These are phyloP conservation scores for Anthracocystis panici-leucophaei DNA, from an alignment of 1,284 basidiomycete species.

Conservation along the genomic window DNA sequence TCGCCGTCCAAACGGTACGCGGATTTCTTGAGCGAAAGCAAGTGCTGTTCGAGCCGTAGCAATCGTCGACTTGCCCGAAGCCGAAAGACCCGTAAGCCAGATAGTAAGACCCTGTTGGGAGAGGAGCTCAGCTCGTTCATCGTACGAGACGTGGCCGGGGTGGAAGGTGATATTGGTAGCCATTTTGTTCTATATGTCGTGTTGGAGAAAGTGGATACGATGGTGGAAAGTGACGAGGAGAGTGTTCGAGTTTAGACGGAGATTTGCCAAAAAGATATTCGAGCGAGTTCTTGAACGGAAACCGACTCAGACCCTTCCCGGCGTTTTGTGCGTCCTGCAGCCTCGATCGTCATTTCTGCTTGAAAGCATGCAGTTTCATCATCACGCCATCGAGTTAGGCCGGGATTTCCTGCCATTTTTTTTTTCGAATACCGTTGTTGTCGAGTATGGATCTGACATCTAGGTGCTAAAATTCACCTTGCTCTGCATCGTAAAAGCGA, in stretches of 20 bases:
- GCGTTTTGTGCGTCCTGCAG: slow-evolving; percentile 27
- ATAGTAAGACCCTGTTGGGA: slow-evolving; percentile 52
- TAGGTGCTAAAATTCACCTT: neutral
- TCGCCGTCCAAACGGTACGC: slow-evolving; percentile 95
- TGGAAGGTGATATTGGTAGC: slow-evolving; percentile 90
- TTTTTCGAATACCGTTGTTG: neutral
- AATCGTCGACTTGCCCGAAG: slow-evolving; percentile 84
- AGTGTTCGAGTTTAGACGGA: neutral
- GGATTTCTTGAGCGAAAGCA: slow-evolving; percentile 86
- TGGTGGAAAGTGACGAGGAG: neutral
- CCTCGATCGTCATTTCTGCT: neutral
- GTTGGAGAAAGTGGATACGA: neutral
- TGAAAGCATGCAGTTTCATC: neutral
- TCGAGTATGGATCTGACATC: neutral
- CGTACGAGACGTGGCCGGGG: slow-evolving; percentile 72
- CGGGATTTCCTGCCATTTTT: neutral
- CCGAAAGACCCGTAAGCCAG: slow-evolving; percentile 63
- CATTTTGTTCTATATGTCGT: slow-evolving; percentile 72
- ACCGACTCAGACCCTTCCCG: slow-evolving; percentile 3
- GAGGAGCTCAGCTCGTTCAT: slow-evolving; percentile 61
- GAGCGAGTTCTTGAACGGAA: slow-evolving; percentile 8
- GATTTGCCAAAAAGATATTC: slow-evolving; percentile 14
- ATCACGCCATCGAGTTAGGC: slow-evolving; percentile 7
- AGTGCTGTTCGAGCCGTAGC: slow-evolving; percentile 95
- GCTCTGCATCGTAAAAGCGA: slow-evolving; percentile 11